Percentiles rank a stretch among this genome's conserved stretches.
phyloP scores from a whole-genome alignment of 345 rosid genomes.

The Lumnitzera racemosa region DNA sequence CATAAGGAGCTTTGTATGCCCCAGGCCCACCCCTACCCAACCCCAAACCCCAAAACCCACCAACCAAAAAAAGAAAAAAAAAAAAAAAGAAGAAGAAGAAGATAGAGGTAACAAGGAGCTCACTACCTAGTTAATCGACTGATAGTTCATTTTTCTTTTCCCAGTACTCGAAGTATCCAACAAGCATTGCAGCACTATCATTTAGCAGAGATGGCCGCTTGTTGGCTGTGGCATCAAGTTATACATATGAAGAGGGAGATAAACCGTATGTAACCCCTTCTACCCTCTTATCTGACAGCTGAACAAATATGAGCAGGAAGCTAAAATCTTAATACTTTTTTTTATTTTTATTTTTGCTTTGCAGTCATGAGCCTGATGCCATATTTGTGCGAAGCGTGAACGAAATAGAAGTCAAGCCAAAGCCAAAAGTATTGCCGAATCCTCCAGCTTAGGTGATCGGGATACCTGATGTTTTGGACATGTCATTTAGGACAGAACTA shows the following conservation, averaged over 20 bases:
- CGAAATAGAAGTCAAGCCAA: constrained; percentile 95
- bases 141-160: constrained; percentile 12
- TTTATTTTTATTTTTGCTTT: constrained; percentile 10
- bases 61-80: background rate
- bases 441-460: constrained; percentile 41
- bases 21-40: no score
- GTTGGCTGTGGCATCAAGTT: constrained; percentile 95
- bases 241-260: constrained; percentile 95
- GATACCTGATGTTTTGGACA: no score
- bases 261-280: constrained; percentile 51
- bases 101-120: no score
- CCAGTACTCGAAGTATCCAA: constrained; percentile 89
- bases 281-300: background rate
- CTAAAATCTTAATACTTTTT: background rate
- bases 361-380: constrained; percentile 92
- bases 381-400: constrained; percentile 80
- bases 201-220: constrained; percentile 96
- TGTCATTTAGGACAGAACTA: background rate
- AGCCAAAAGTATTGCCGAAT: constrained; percentile 77
- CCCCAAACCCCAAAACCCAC: no score
- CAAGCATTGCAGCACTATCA: constrained; percentile 86
- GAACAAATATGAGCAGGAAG: background rate
- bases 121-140: no score
- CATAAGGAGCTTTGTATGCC: background rate
- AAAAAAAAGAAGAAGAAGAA: background rate